Conservation (phyloP, 164 flowering plant genomes). For the Piper longum region DNA sequence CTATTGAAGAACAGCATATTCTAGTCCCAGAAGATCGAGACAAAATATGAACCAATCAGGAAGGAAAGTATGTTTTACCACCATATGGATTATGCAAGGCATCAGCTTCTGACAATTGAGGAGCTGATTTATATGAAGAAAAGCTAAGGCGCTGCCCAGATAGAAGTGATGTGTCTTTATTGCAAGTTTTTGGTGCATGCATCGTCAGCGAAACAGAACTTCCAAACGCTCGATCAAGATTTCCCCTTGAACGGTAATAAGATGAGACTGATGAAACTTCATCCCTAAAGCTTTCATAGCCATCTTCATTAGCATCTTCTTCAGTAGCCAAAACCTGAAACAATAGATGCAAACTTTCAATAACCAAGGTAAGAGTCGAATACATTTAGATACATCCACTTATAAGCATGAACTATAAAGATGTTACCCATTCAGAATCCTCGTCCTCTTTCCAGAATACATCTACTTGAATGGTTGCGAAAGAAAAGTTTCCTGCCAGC, state of each 20-base stretch:
- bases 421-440: conserved; percentile 82
- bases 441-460: conserved; percentile 73
- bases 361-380: too few species aligned
- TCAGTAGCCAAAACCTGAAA: conserved; percentile 69
- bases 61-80: conserved; percentile 24
- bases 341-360: too few species aligned
- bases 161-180: conserved; percentile 28
- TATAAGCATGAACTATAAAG: background rate
- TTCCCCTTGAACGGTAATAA: conserved; percentile 55
- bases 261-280: conserved; percentile 86
- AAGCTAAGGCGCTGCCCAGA: conserved; percentile 48
- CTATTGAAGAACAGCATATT: background rate
- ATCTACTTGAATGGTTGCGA: conserved; percentile 43
- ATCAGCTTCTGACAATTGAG: conserved; percentile 59
- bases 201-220: conserved; percentile 77
- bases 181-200: conserved; percentile 37
- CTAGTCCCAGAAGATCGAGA: background rate
- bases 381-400: background rate
- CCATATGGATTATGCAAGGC: conserved; percentile 45
- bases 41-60: background rate
- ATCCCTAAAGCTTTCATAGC: conserved; percentile 86
- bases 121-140: conserved; percentile 41
- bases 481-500: conserved; percentile 55
- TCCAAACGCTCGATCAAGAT: conserved; percentile 41
- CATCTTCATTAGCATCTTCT: conserved; percentile 71